These are phyloP conservation scores for Candida dendrica DNA, from an alignment of 805 yeast species.

Conservation along the genomic window DNA sequence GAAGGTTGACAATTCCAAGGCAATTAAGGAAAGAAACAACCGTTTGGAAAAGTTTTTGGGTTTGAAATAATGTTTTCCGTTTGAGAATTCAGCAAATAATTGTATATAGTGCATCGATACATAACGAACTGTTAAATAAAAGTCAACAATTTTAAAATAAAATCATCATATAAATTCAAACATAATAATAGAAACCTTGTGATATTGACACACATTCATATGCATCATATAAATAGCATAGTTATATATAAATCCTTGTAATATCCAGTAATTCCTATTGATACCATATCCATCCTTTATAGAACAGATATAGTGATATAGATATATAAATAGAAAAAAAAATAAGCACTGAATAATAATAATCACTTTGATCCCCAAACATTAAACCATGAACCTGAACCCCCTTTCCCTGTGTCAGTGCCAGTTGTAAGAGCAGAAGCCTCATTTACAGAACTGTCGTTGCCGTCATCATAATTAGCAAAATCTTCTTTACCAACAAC, in stretches of 20 bases:
- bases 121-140: neutral
- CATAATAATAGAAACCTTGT: too few species aligned
- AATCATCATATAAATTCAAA: neutral
- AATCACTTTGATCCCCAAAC: neutral
- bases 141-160: too few species aligned
- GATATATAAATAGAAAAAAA: too few species aligned
- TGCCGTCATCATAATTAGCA: conserved; percentile 3
- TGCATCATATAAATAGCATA: too few species aligned
- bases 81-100: neutral
- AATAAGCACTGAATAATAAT: neutral
- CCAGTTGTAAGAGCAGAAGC: neutral
- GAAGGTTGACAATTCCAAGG: conserved; percentile 11
- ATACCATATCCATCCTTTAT: too few species aligned
- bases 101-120: neutral
- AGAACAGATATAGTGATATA: too few species aligned
- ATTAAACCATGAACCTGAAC: neutral
- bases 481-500: conserved; percentile 32
- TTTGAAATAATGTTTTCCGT: neutral
- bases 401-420: neutral
- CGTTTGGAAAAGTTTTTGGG: conserved; percentile 8
- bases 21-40: conserved; percentile 3
- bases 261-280: too few species aligned
- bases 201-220: too few species aligned
- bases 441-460: neutral
- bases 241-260: too few species aligned